Evolutionary conservation across 352 stramenopile species (phyloP).

Genomic region (Phytophthora melonis): DNA sequence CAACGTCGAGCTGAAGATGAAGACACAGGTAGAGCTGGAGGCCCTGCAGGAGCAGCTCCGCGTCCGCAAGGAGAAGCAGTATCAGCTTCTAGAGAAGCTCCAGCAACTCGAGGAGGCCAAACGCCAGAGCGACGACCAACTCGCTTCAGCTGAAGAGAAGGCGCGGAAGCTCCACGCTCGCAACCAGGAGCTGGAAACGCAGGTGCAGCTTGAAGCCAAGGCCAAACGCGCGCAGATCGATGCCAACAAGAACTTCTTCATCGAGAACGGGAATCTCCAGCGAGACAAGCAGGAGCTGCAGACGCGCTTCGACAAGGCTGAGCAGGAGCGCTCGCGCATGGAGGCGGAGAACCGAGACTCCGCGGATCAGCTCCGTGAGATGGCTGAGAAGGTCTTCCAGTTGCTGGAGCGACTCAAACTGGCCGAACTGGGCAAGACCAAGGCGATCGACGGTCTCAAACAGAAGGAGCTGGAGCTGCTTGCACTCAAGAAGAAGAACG

Average conservation of each 20-base stretch:
- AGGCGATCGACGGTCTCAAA: constrained; percentile 94
- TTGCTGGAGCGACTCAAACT: constrained; percentile 96
- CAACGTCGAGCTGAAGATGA: constrained; percentile 95
- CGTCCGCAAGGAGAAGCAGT: constrained; percentile 97
- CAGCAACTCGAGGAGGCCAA: constrained; percentile 95
- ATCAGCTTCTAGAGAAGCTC: constrained; percentile 96
- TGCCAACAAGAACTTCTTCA: constrained; percentile 93
- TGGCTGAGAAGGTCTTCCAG: constrained; percentile 98
- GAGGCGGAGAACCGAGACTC: constrained; percentile 96
- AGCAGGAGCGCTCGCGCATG: constrained; percentile 95
- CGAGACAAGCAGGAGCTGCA: constrained; percentile 83
- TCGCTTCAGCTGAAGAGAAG: constrained; percentile 92
- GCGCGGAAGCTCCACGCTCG: constrained; percentile 89
- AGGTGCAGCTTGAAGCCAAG: constrained; percentile 95
- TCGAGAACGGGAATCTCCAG: constrained; percentile 82
- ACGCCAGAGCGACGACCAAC: constrained; percentile 93
- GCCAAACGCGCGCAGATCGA: constrained; percentile 93
- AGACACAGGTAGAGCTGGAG: constrained; percentile 96
- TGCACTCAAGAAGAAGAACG: constrained; percentile 95
- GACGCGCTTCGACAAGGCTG: constrained; percentile 89
- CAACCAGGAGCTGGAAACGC: constrained; percentile 94
- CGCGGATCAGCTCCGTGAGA: constrained; percentile 95
- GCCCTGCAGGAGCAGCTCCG: constrained; percentile 96
- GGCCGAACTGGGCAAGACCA: constrained; percentile 96
- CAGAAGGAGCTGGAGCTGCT: constrained; percentile 96